A percentile compares a stretch with the other conserved stretches of the same genome.
phyloP scores from a whole-genome alignment of 2,329 filamentous ascomycete genomes.

The Xylaria digitata region DNA sequence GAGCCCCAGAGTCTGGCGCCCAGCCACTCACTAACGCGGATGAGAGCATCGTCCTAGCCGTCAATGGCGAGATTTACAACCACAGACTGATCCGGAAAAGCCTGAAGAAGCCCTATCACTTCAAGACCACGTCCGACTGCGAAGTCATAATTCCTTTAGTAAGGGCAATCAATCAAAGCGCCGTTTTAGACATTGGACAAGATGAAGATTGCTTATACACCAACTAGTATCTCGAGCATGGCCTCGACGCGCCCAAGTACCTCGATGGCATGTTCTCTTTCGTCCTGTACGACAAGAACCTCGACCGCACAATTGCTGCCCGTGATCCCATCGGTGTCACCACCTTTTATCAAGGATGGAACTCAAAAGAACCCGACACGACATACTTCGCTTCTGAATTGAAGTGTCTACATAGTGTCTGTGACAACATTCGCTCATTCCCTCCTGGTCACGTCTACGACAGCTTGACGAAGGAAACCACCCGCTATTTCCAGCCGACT shows the following conservation, averaged over 20 bases:
- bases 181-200: neutral
- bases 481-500: slow-evolving; percentile 88
- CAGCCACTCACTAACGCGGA: slow-evolving; percentile 96
- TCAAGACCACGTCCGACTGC: slow-evolving; percentile 99
- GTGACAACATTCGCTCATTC: slow-evolving; percentile 94
- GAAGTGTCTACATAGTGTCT: slow-evolving; percentile 91
- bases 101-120: slow-evolving; percentile 86
- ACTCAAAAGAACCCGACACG: slow-evolving; percentile 81
- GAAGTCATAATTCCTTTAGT: slow-evolving; percentile 98
- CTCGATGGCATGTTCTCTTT: slow-evolving; percentile 99
- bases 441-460: slow-evolving; percentile 97
- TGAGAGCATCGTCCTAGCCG: slow-evolving; percentile 86
- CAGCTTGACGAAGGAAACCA: slow-evolving; percentile 86
- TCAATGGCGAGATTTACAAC: slow-evolving; percentile 99
- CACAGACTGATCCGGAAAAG: slow-evolving; percentile 92
- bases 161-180: slow-evolving; percentile 52
- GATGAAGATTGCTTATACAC: slow-evolving; percentile 27
- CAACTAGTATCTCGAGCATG: slow-evolving; percentile 86
- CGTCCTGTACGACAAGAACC: slow-evolving; percentile 94
- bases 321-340: slow-evolving; percentile 97
- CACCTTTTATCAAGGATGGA: slow-evolving; percentile 96
- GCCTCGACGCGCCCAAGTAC: slow-evolving; percentile 88
- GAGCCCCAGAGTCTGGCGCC: slow-evolving; percentile 81
- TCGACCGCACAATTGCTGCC: slow-evolving; percentile 91
- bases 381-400: slow-evolving; percentile 98